phyloP scores from a whole-genome alignment of 768 basidiomycete species.

The Phylloporus sp. region DNA sequence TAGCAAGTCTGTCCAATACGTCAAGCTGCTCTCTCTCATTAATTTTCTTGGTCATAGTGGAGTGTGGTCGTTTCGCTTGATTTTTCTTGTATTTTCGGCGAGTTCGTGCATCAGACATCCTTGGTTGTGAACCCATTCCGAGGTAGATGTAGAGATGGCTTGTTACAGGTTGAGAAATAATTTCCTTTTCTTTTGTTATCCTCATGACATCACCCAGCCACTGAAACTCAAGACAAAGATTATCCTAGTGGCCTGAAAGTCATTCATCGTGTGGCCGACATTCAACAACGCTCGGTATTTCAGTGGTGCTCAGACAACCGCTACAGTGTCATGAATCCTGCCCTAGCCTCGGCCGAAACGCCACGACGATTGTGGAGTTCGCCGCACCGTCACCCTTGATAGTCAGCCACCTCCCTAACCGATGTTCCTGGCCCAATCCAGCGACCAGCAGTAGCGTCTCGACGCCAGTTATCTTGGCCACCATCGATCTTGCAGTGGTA shows the following conservation, averaged over 20 bases:
- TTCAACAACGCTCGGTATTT: too few species aligned
- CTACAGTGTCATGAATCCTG: conserved; percentile 2
- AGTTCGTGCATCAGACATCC: conserved; percentile 11
- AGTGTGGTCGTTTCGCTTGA: conserved; percentile 8
- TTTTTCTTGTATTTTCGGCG: conserved; percentile 17
- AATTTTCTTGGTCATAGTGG: conserved; percentile 38
- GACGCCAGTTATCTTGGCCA: conserved; percentile 28
- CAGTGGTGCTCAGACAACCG: background rate
- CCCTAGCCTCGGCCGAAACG: conserved; percentile 39
- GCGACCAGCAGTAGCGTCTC: conserved; percentile 62
- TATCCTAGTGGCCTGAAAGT: too few species aligned
- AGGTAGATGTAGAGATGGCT: background rate
- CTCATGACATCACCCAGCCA: too few species aligned
- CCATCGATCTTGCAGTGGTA: conserved; percentile 2
- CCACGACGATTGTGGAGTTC: conserved; percentile 70
- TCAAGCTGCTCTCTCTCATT: conserved; percentile 50
- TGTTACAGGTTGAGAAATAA: background rate
- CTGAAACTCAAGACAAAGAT: too few species aligned
- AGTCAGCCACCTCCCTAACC: conserved; percentile 84
- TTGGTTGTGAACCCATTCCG: conserved; percentile 18
- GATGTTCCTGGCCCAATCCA: conserved; percentile 83
- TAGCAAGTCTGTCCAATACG: conserved; percentile 44
- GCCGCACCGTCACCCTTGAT: conserved; percentile 65
- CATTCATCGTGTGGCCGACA: too few species aligned
- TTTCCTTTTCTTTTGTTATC: background rate